These are phyloP conservation scores for Blastocystis sp. DNA, from an alignment of 352 stramenopile species.

Conservation along the genomic window DNA sequence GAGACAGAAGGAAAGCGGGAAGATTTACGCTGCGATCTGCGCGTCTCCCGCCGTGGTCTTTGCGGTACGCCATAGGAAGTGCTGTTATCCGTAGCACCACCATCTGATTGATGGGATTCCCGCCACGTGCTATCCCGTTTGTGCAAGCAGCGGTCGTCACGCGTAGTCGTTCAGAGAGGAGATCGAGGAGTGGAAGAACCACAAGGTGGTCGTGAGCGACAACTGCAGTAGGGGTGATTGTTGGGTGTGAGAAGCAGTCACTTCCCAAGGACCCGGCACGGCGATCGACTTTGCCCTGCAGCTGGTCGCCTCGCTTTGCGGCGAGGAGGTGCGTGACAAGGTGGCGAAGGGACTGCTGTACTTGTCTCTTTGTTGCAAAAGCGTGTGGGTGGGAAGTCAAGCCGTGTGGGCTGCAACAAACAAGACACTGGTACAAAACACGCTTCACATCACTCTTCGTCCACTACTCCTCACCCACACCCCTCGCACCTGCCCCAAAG, in stretches of 20 bases:
- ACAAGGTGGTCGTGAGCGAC: constrained; percentile 71
- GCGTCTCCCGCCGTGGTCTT: constrained; percentile 76
- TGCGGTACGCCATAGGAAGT: not conserved
- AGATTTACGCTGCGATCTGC: constrained; percentile 75
- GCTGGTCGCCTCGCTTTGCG: constrained; percentile 71
- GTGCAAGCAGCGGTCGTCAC: not conserved
- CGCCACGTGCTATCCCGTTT: constrained; percentile 74
- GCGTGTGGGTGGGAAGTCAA: not conserved
- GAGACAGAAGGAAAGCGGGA: constrained; percentile 71
- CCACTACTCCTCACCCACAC: not conserved
- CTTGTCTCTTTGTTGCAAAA: not conserved
- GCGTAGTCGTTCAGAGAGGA: constrained; percentile 4
- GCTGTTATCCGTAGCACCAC: constrained; percentile 66
- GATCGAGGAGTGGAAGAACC: constrained; percentile 17
- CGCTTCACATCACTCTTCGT: constrained; percentile 20
- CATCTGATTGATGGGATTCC: constrained; percentile 73
- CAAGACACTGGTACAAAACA: not conserved
- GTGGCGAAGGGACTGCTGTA: constrained; percentile 72
- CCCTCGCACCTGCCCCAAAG: not conserved
- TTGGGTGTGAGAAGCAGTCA: constrained; percentile 70
- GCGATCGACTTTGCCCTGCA: constrained; percentile 73
- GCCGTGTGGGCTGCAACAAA: not conserved
- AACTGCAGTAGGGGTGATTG: constrained; percentile 42
- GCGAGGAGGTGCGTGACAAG: constrained; percentile 67
- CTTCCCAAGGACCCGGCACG: constrained; percentile 73